Conservation (phyloP, 2,329 filamentous ascomycete species). For the Trichoderma lentiforme region DNA sequence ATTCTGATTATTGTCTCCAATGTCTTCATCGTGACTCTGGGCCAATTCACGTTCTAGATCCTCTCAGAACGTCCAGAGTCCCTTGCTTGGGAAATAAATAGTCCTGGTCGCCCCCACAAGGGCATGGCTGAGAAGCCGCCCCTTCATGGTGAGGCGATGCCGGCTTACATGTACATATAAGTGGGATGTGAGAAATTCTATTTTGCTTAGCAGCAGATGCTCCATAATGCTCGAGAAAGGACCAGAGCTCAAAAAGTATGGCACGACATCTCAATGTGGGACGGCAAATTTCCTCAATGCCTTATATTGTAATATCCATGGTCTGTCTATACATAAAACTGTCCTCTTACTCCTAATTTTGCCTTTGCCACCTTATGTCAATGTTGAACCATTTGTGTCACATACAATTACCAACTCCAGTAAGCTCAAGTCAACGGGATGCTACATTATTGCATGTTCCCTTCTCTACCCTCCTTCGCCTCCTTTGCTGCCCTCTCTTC, state of each 20-base stretch:
- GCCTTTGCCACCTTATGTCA: not conserved
- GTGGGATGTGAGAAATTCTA: not conserved
- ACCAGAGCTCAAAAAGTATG: not conserved
- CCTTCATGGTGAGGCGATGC: not conserved
- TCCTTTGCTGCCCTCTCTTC: not conserved
- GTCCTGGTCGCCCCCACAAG: constrained; percentile 2
- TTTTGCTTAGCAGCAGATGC: not conserved
- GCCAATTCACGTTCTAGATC: not conserved
- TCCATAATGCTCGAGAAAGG: not conserved
- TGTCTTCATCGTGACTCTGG: not conserved
- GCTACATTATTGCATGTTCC: not conserved
- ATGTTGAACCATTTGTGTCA: not conserved
- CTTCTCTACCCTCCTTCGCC: not conserved
- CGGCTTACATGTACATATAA: not conserved
- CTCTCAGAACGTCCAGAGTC: not conserved
- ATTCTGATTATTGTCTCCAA: not conserved
- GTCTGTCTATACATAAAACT: not conserved
- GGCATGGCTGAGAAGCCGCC: not conserved
- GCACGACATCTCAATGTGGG: not conserved
- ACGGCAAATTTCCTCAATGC: not conserved
- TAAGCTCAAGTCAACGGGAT: not conserved
- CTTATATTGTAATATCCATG: not conserved
- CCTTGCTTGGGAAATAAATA: not conserved
- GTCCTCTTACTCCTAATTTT: not conserved
- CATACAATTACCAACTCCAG: not conserved